Conservation (phyloP, 768 basidiomycete genomes). For the Boletus bicolor region DNA sequence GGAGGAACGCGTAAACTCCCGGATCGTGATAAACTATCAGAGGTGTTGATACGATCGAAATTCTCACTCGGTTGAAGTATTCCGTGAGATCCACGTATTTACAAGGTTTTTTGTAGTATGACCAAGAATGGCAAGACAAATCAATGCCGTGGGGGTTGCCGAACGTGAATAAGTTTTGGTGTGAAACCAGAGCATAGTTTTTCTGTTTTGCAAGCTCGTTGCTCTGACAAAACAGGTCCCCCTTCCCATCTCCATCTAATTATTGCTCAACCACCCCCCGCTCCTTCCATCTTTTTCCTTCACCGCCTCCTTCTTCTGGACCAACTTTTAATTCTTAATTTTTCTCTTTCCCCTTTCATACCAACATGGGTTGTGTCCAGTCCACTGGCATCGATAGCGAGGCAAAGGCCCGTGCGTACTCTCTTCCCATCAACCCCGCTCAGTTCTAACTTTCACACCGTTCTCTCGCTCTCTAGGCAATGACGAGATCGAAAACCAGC, state of each 20-base stretch:
- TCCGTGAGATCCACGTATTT: too few relatives aligned
- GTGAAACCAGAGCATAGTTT: conserved; percentile 12
- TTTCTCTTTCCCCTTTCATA: neutral
- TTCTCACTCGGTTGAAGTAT: too few relatives aligned
- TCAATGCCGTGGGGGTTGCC: conserved; percentile 17
- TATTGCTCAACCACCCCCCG: conserved; percentile 21
- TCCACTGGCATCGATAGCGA: conserved; percentile 70
- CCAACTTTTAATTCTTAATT: neutral
- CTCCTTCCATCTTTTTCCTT: conserved; percentile 22
- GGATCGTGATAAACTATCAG: too few relatives aligned
- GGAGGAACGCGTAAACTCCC: too few relatives aligned
- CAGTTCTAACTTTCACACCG: neutral
- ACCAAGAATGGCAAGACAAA: conserved; percentile 11
- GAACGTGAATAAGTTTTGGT: conserved; percentile 15
- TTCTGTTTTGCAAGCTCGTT: conserved; percentile 8
- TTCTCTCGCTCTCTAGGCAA: conserved; percentile 54
- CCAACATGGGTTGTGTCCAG: conserved; percentile 69
- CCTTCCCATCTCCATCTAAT: conserved; percentile 24
- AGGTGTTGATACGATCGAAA: too few relatives aligned
- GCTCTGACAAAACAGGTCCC: neutral
- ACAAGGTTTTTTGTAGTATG: conserved; percentile 10
- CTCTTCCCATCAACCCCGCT: neutral
- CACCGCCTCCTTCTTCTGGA: conserved; percentile 3
- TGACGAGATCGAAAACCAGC: conserved; percentile 91
- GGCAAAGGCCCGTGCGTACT: conserved; percentile 74